Percentiles rank a stretch among this genome's conserved stretches.
phyloP scores from a whole-genome alignment of 176 grass and related monocot genomes.

The Oryza officinalis region DNA sequence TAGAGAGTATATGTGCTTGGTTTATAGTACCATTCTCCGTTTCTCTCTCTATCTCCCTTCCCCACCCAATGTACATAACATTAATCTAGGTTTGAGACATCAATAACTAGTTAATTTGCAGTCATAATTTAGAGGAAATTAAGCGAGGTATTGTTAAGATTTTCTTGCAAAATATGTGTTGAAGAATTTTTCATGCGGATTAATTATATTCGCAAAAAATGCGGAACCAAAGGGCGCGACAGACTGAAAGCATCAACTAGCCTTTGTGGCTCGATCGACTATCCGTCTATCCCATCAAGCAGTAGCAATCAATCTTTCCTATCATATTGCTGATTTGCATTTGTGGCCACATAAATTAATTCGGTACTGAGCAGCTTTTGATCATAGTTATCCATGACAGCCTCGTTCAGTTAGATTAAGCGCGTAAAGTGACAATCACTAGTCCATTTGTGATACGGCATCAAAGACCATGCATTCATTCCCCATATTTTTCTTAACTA shows the following conservation, averaged over 20 bases:
- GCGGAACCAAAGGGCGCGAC: too few relatives aligned
- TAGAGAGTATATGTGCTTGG: too few relatives aligned
- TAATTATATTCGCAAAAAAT: not conserved
- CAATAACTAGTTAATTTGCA: not conserved
- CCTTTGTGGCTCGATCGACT: not conserved
- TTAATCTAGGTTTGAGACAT: not conserved
- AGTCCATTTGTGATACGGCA: not conserved
- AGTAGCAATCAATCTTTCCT: not conserved
- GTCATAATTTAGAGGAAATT: not conserved
- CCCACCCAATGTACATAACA: not conserved
- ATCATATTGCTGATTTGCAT: not conserved
- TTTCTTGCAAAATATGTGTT: not conserved
- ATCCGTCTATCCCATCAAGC: not conserved
- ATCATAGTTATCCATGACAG: not conserved
- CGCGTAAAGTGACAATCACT: not conserved
- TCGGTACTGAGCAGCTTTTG: not conserved
- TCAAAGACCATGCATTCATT: not conserved
- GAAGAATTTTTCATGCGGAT: not conserved
- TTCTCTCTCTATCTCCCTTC: too few relatives aligned
- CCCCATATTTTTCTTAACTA: not conserved
- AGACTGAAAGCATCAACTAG: not conserved
- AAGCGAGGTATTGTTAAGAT: too few relatives aligned
- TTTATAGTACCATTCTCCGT: too few relatives aligned
- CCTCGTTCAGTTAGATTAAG: not conserved
- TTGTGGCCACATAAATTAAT: not conserved